Base-by-base conservation (phyloP, 768 basidiomycete genomes). In the Mycena vulgaris region DNA sequence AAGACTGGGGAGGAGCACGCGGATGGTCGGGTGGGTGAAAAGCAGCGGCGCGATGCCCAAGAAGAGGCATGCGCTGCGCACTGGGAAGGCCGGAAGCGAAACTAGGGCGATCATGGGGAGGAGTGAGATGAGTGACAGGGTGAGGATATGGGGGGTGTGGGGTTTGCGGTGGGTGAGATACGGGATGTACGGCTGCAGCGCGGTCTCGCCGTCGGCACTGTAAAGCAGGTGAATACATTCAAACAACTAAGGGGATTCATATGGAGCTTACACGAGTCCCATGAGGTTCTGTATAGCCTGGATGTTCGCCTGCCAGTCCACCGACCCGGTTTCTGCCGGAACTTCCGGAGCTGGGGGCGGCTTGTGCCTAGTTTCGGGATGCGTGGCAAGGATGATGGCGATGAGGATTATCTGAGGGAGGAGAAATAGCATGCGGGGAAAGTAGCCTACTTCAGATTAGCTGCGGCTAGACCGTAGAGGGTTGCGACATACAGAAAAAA, bases 241-340 rank as follows among this genome's bases (percentile, higher is more conserved):
- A 33, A 14, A 37, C n/a, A 25, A 74, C 11, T 39, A 56, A 27
- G 62, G 49, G n/a, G n/a, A n/a, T n/a, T n/a, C n/a, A n/a, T n/a
- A 33, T 17, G 31, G 62, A 53, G 81, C 93, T 72, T 80, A 95
- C 93, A 91, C 82, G 9, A 87, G 81, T 8, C 95, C 95, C 95
- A 97, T 96, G 33, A 97, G 87, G 73, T 97, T 97, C 77, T 97
- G 96, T 31, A 97, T 93, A 1, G 87, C 95, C 80, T 96, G 95
- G 3, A 97, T 82, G 71, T 96, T 97, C 19, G 93, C 92, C 69
- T 93, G 92, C 91, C 94, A 96, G 66, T 94, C 92, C 0, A 90
- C 86, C 14, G 89, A 88, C 5, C 90, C 92, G 0, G 79, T 77
- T 2, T 84, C 77, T 2, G 84, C 79, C 0, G 81, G 76, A 9